Base-by-base conservation (phyloP, 768 basidiomycete species). In the Sarcodon aspratus region DNA sequence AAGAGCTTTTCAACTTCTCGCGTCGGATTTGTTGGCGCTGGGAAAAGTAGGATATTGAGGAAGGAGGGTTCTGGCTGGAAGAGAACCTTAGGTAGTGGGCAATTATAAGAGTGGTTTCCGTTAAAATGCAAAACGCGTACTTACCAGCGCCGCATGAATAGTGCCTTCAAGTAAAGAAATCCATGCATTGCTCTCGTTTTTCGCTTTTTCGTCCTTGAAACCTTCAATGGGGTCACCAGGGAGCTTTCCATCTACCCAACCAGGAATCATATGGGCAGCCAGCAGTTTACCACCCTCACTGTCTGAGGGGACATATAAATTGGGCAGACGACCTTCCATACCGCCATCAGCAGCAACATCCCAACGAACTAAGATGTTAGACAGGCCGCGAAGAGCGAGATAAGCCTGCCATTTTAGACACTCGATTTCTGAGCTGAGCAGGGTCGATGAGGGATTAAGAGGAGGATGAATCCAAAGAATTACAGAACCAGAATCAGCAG, bases 341-440 rank as follows among this genome's bases (percentile, higher is more conserved):
- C 78, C 82, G 33, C 89, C 89, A 47, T 85, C 79, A 18, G 76
- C 69, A 12, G 74, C 61, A 31, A 92, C 69, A 62, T 90, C 83
- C 66, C 77, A 84, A 40, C 85, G 77, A 11, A 89, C 61, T 17
- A 63, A 65, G 48, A 86, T 63, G 55, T 62, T 53, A 15, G 56
- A 59, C 51, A 85, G 58, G 7, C 77, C 79, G 50, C 84, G 80
- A 44, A 83, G 76, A 21, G 82, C 81, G 44, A 86, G 69, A 56
- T 84, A 89, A 0, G 89, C 85, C 63, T 92, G 89, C 88, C 88
- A 91, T 65, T 88, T 90, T 59, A 92, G 75, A 61, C 88, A 91
- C 56, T 90, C 86, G 55, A 90, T 80, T 64, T 91, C 88, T 47
- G 71, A 62, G 63, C 85, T 87, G 52, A 91, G 74, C 3, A 66